Conservation (phyloP, 2,329 filamentous ascomycete species). For the Fusarium heterosporum region DNA sequence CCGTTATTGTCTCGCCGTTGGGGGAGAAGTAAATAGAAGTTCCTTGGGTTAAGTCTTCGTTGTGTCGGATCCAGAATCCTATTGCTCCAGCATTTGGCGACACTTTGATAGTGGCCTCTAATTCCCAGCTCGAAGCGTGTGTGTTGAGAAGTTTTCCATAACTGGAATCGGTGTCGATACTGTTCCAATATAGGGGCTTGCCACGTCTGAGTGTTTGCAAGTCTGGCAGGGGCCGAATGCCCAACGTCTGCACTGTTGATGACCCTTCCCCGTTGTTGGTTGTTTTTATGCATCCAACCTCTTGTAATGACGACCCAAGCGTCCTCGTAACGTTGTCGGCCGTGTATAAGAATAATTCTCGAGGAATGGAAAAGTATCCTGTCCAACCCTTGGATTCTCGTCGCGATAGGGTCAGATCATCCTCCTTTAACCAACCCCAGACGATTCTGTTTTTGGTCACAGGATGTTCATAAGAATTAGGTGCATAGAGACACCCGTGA, state of each 20-base stretch:
- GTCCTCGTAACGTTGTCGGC: conserved; percentile 53
- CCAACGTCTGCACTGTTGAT: conserved; percentile 58
- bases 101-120: conserved; percentile 43
- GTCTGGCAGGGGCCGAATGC: conserved; percentile 48
- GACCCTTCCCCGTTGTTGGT: conserved; percentile 17
- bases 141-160: conserved; percentile 1
- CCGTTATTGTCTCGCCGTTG: conserved; percentile 53
- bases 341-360: conserved; percentile 56
- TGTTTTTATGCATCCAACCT: conserved; percentile 57
- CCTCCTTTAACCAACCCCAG: conserved; percentile 64
- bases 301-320: conserved; percentile 50
- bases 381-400: conserved; percentile 62
- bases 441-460: conserved; percentile 55
- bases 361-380: conserved; percentile 60
- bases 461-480: conserved; percentile 61
- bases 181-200: conserved; percentile 28
- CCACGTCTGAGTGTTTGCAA: conserved; percentile 40
- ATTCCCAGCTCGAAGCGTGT: conserved; percentile 39
- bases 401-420: conserved; percentile 58
- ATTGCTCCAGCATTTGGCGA: conserved; percentile 7
- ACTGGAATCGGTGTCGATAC: not conserved
- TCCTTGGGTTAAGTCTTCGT: conserved; percentile 44
- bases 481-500: conserved; percentile 61
- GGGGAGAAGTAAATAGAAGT: conserved; percentile 56
- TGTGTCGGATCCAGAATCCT: conserved; percentile 45